phyloP scores from a whole-genome alignment of 768 basidiomycete genomes.

The Hortiboletus campestris region DNA sequence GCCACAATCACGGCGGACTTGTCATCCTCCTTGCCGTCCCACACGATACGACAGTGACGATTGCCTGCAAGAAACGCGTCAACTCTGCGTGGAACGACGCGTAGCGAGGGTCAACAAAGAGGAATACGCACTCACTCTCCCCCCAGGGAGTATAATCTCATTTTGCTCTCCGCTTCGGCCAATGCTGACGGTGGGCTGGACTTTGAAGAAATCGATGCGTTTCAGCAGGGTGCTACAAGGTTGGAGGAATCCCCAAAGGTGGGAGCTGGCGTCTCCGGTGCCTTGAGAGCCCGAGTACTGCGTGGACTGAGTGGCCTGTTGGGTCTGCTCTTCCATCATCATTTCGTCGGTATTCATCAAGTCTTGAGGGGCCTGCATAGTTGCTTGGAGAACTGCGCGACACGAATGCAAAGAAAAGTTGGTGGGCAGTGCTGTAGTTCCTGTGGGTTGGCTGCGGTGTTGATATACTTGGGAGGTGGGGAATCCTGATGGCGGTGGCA shows the following conservation, averaged over 20 bases:
- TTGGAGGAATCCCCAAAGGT: constrained; percentile 71
- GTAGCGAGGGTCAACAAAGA: constrained; percentile 3
- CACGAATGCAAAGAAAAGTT: neutral
- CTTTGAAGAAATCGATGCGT: constrained; percentile 63
- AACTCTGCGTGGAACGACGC: constrained; percentile 13
- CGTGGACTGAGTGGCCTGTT: constrained; percentile 42
- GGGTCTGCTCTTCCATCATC: constrained; percentile 33
- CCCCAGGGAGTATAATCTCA: constrained; percentile 63
- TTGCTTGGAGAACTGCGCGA: neutral
- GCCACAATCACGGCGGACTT: constrained; percentile 34
- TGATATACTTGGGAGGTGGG: neutral
- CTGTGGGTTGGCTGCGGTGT: neutral
- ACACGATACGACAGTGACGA: constrained; percentile 36
- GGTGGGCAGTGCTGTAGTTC: neutral
- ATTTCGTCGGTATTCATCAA: constrained; percentile 26
- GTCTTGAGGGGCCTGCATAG: constrained; percentile 23
- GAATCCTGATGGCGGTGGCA: neutral
- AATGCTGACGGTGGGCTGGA: constrained; percentile 46
- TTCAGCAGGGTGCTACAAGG: constrained; percentile 53
- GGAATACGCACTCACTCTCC: constrained; percentile 64
- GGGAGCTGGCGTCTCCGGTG: constrained; percentile 19
- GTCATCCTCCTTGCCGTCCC: constrained; percentile 35
- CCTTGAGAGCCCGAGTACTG: constrained; percentile 34
- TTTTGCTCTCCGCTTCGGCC: constrained; percentile 48
- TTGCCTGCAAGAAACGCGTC: constrained; percentile 38